phyloP scores from a whole-genome alignment of 192 early-diverging fungal genomes.

The Coemansia sp. region DNA sequence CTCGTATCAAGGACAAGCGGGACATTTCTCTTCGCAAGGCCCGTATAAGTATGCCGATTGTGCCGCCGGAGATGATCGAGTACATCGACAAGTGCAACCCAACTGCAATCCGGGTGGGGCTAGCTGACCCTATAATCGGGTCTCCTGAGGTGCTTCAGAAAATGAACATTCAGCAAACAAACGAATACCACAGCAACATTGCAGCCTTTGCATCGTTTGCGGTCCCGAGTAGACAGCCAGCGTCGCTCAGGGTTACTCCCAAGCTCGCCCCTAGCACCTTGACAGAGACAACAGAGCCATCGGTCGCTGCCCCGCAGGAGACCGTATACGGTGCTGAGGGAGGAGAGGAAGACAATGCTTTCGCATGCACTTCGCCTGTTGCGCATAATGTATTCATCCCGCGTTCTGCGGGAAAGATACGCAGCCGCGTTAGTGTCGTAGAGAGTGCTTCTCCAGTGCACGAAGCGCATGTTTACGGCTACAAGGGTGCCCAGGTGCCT shows the following conservation, averaged over 20 bases:
- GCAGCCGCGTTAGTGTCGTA: constrained; percentile 7
- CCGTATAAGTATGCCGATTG: constrained; percentile 45
- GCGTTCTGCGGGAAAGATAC: constrained; percentile 27
- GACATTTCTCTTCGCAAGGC: constrained; percentile 16
- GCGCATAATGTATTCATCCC: constrained; percentile 11
- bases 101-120: constrained; percentile 28
- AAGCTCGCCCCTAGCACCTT: background rate
- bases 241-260: background rate
- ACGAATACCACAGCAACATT: constrained; percentile 30
- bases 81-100: constrained; percentile 51
- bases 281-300: background rate
- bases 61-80: constrained; percentile 50
- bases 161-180: constrained; percentile 18
- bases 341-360: background rate
- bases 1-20: background rate
- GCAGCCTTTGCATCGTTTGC: constrained; percentile 27
- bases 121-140: constrained; percentile 22
- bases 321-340: background rate
- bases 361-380: background rate
- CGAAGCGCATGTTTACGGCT: background rate
- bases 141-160: constrained; percentile 33
- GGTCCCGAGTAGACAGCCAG: constrained; percentile 1
- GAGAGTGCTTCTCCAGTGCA: background rate
- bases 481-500: background rate
- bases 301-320: background rate